Conservation (phyloP, 257 asterid genomes). For the Przewalskia tangutica region DNA sequence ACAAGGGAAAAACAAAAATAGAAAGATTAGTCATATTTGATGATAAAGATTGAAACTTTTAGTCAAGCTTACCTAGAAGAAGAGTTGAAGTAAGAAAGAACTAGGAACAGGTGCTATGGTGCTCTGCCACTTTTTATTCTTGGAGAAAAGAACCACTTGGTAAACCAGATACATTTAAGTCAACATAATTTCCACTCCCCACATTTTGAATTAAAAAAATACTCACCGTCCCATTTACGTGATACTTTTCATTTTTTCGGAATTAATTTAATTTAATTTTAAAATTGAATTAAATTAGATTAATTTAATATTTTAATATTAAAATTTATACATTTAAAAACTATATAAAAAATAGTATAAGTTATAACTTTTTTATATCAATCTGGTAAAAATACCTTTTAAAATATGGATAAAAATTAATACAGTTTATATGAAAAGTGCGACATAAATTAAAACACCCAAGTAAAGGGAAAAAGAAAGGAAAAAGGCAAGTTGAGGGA, state of each 20-base stretch:
- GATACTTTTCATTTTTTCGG: too few relatives aligned
- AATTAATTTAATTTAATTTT: too few relatives aligned
- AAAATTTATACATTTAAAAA: too few relatives aligned
- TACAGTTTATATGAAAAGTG: too few relatives aligned
- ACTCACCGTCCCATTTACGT: too few relatives aligned
- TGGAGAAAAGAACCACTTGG: background rate
- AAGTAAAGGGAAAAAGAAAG: background rate
- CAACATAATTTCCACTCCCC: slow-evolving; percentile 8
- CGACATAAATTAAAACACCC: background rate
- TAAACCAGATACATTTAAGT: background rate
- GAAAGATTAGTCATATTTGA: background rate
- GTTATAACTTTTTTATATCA: too few relatives aligned
- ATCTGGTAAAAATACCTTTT: too few relatives aligned
- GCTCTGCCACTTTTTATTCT: background rate
- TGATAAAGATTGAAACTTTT: background rate
- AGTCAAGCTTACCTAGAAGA: background rate
- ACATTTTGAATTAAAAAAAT: background rate
- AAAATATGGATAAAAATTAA: too few relatives aligned
- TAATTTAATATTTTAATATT: too few relatives aligned
- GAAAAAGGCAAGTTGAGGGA: background rate
- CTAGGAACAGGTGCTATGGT: background rate
- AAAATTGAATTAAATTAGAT: too few relatives aligned
- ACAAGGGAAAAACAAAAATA: background rate
- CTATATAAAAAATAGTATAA: too few relatives aligned
- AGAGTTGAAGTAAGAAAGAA: background rate